Evolutionary conservation across 1,284 basidiomycete genomes (phyloP).

Genomic region (Ceratobasidium sp.): DNA sequence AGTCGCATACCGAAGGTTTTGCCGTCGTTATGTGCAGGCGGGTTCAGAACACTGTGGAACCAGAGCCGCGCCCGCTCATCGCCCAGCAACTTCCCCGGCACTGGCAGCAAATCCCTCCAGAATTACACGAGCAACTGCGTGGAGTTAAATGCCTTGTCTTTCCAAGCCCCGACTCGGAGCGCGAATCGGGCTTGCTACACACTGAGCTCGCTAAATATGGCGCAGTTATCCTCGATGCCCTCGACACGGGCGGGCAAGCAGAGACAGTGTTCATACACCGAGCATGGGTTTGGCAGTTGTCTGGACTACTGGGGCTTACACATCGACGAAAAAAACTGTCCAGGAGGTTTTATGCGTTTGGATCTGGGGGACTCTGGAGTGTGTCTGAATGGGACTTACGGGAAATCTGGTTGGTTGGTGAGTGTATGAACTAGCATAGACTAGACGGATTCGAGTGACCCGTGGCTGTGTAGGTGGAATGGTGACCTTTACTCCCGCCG

Average conservation of each 20-base stretch:
- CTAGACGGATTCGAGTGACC: neutral
- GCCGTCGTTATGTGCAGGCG: constrained; percentile 22
- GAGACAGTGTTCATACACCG: constrained; percentile 32
- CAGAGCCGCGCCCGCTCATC: constrained; percentile 17
- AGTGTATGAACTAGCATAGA: neutral
- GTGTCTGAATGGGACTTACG: constrained; percentile 29
- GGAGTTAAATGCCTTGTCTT: constrained; percentile 25
- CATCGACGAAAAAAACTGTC: neutral
- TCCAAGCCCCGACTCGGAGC: constrained; percentile 4
- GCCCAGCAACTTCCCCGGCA: constrained; percentile 17
- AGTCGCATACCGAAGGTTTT: constrained; percentile 8
- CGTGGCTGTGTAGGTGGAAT: constrained; percentile 21
- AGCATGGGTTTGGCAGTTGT: constrained; percentile 22
- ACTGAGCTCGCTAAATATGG: constrained; percentile 8
- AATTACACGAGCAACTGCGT: neutral
- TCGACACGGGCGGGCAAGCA: constrained; percentile 7
- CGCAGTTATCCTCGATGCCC: constrained; percentile 8
- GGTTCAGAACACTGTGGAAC: neutral
- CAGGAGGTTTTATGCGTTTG: constrained; percentile 37
- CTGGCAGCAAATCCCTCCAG: constrained; percentile 36
- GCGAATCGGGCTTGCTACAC: constrained; percentile 14
- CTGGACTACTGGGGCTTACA: constrained; percentile 11
- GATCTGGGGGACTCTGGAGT: constrained; percentile 25
- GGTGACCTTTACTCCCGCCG: constrained; percentile 38
- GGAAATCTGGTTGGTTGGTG: constrained; percentile 34